phyloP scores from a whole-genome alignment of 192 early-diverging fungal genomes.

The Diversispora epigaea region DNA sequence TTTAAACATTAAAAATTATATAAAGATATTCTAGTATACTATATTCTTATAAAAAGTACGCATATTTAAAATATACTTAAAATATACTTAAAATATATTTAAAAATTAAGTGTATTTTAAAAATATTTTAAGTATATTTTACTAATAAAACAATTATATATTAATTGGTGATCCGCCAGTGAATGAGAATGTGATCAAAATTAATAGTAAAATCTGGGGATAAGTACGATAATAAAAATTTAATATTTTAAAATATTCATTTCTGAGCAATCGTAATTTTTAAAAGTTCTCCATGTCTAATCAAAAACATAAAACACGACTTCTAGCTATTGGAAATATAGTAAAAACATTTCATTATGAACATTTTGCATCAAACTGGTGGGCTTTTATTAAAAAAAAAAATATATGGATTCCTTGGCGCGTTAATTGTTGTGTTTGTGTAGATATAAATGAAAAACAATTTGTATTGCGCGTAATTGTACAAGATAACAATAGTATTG shows the following conservation, averaged over 20 bases:
- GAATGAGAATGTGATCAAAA: background rate
- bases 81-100: no score
- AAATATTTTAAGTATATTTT: no score
- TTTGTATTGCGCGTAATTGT: background rate
- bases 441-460: conserved; percentile 4
- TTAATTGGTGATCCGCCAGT: background rate
- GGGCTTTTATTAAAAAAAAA: background rate
- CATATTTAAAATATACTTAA: no score
- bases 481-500: background rate
- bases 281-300: background rate
- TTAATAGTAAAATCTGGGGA: background rate
- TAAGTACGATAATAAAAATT: background rate
- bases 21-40: no score
- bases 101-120: no score
- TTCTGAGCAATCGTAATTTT: background rate
- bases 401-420: background rate
- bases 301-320: background rate
- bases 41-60: no score
- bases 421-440: background rate
- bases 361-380: background rate
- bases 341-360: background rate
- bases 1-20: no score
- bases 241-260: background rate
- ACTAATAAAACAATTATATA: no score
- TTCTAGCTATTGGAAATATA: background rate